These are phyloP conservation scores for Ceriops zippeliana DNA, from an alignment of 345 rosid genomes.

Conservation along the genomic window DNA sequence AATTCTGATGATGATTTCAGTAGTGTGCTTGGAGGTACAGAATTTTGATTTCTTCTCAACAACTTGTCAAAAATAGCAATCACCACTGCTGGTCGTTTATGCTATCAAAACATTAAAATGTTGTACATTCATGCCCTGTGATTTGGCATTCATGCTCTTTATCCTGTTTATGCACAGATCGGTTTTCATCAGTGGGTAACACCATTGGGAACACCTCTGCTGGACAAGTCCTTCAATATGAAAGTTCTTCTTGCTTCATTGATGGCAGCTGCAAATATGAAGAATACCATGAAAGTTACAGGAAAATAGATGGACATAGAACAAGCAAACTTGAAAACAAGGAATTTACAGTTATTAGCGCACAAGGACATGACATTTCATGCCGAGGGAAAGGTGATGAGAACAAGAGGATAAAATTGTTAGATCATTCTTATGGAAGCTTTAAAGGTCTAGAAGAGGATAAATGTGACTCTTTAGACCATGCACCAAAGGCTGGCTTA, in stretches of 20 bases:
- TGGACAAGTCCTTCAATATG: conserved; percentile 70
- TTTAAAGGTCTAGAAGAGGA: conserved; percentile 39
- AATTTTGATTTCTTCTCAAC: neutral
- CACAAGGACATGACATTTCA: conserved; percentile 32
- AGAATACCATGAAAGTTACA: conserved; percentile 60
- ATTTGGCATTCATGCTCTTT: neutral
- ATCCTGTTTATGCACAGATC: conserved; percentile 33
- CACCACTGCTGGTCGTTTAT: too few species aligned
- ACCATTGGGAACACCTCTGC: conserved; percentile 39
- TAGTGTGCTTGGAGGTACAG: conserved; percentile 70
- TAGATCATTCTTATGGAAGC: conserved; percentile 35
- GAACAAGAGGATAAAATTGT: conserved; percentile 33
- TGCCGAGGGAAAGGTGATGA: conserved; percentile 37
- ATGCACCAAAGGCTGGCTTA: conserved; percentile 29
- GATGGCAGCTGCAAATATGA: conserved; percentile 59
- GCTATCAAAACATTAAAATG: too few species aligned
- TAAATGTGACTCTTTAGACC: conserved; percentile 28
- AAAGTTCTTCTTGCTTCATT: conserved; percentile 53
- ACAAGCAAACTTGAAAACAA: conserved; percentile 34
- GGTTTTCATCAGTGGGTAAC: conserved; percentile 37
- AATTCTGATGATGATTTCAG: conserved; percentile 83
- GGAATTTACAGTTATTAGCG: conserved; percentile 20
- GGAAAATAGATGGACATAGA: conserved; percentile 52
- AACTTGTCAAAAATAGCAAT: neutral
- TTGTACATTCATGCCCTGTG: too few species aligned